Evolutionary conservation across 129 eudicot genomes (phyloP).

Genomic region (Kitagawia praeruptora): DNA sequence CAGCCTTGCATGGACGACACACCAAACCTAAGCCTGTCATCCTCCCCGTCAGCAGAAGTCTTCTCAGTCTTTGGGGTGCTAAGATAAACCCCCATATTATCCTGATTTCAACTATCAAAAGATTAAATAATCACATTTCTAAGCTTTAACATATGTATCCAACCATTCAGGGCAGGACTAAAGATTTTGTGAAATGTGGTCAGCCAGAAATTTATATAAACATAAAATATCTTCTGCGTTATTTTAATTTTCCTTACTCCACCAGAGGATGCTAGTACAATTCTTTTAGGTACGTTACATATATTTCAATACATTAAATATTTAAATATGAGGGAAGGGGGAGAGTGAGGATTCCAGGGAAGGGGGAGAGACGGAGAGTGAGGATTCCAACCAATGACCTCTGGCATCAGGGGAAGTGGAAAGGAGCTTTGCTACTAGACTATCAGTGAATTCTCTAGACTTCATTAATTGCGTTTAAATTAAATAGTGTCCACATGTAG

Average conservation of each 20-base stretch:
- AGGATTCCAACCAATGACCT: neutral
- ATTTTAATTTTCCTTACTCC: neutral
- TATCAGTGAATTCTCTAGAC: neutral
- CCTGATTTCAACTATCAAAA: conserved; percentile 13
- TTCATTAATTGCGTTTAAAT: neutral
- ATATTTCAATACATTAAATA: neutral
- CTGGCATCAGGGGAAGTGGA: neutral
- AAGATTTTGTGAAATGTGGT: neutral
- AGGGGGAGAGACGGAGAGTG: neutral
- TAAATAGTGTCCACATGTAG: neutral
- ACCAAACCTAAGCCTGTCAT: conserved; percentile 62
- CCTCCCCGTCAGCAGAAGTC: conserved; percentile 69
- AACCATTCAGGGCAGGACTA: neutral
- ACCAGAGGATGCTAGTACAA: neutral
- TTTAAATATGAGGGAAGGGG: neutral
- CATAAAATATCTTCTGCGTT: neutral
- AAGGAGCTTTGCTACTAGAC: neutral
- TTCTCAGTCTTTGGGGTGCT: conserved; percentile 79
- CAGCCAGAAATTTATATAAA: neutral
- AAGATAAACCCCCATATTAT: conserved; percentile 68
- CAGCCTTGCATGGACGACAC: conserved; percentile 93
- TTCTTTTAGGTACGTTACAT: neutral
- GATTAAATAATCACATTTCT: neutral
- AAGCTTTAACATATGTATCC: neutral
- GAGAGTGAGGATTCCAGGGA: neutral